These are phyloP conservation scores for Wickerhamiella australiensis DNA, from an alignment of 805 yeast species.

Conservation along the genomic window DNA sequence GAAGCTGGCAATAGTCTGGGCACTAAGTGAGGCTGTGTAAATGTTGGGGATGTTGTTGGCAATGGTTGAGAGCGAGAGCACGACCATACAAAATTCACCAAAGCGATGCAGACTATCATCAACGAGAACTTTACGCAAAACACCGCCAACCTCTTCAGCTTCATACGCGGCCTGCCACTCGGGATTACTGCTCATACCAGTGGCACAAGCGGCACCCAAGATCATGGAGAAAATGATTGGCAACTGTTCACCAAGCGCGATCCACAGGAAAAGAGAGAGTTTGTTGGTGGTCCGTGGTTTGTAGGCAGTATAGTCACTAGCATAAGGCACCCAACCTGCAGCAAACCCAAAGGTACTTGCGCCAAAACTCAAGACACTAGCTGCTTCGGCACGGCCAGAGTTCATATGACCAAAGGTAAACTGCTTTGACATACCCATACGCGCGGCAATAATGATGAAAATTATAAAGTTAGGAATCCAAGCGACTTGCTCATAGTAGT, in stretches of 20 bases:
- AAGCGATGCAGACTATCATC: constrained; percentile 56
- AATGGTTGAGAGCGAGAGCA: constrained; percentile 74
- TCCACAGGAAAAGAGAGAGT: constrained; percentile 48
- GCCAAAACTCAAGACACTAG: constrained; percentile 66
- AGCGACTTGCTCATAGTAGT: constrained; percentile 67
- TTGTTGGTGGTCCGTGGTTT: constrained; percentile 56
- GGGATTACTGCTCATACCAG: constrained; percentile 41
- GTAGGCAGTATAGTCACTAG: constrained; percentile 85
- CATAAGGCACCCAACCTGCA: constrained; percentile 88
- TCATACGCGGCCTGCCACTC: constrained; percentile 42
- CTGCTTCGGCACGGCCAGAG: constrained; percentile 60
- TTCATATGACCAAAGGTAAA: constrained; percentile 45
- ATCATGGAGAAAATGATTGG: constrained; percentile 65
- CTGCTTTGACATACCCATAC: constrained; percentile 54
- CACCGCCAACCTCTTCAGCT: constrained; percentile 55
- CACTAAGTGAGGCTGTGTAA: constrained; percentile 80
- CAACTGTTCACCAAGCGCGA: constrained; percentile 48
- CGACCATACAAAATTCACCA: constrained; percentile 79
- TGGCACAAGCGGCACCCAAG: constrained; percentile 77
- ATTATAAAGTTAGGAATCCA: constrained; percentile 75
- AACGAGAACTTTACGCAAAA: constrained; percentile 66
- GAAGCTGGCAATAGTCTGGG: constrained; percentile 72
- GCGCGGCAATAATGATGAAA: constrained; percentile 66
- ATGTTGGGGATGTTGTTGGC: constrained; percentile 89
- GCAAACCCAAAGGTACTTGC: constrained; percentile 78